Base-by-base conservation (phyloP, 192 early-diverging fungal species). In the Entomortierella beljakovae region DNA sequence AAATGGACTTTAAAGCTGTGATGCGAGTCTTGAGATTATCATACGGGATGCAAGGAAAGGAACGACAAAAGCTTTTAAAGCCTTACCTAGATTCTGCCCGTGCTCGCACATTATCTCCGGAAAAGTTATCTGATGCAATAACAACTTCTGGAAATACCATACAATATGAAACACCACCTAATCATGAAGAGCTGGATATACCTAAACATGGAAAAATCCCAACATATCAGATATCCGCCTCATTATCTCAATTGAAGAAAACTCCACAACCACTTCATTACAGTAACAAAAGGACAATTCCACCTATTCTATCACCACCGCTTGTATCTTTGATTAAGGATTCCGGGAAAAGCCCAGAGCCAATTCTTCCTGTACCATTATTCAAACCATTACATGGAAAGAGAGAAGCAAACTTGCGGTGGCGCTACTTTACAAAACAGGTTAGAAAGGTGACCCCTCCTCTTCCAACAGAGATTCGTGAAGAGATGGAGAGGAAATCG, bases 381-480 rank as follows among this genome's bases (percentile, higher is more conserved):
- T 79, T 70, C 54, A 79, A 79, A 34, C 75, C 75, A 1, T 29
- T 79, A 3, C 75, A 79, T 29, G 67, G 67, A 9, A 70, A 53
- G 22, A 60, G 75, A 38, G 75, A 79, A 42, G 75, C 75, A 2
- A 79, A 79, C 15, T 50, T 79, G 13, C 61, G 75, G 3, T 79
- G 75, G 75, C 66, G 75, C 6, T 65, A 25, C 42, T 65, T 79
- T 35, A 22, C 59, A 10, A 69, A 79, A 5, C 75, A 79, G 38
- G 48, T 70, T 1, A 22, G 10, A 13, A 79, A 70, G 42, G 29
- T 79, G 28, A 69, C 31, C 1, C 67, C 75, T 0, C 67, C 62
- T 5, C 56, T 79, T 1, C 61, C 61, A 13, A 49, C 33, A 5
- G 61, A 65, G 13, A 46, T 70, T n/a, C 61, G 66, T 16, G 48